Evolutionary conservation across 2,329 filamentous ascomycete species (phyloP).

Genomic region (Basipetospora sp.): DNA sequence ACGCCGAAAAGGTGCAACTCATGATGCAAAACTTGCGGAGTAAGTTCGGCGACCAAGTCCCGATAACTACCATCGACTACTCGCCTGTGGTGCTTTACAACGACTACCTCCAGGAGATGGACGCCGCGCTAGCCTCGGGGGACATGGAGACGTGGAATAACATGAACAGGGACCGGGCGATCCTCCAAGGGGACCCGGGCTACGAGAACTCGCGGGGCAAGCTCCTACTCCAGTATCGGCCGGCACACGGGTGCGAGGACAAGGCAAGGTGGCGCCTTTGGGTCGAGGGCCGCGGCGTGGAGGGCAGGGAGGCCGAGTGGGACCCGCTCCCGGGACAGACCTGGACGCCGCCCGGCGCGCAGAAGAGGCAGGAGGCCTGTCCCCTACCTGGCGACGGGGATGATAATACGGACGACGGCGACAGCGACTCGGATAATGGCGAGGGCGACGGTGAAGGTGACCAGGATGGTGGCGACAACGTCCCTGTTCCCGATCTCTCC

Average conservation of each 20-base stretch:
- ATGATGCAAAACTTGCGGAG: neutral
- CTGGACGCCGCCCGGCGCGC: neutral
- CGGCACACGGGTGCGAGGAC: conserved; percentile 3
- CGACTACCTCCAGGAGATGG: neutral
- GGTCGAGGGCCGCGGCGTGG: conserved; percentile 15
- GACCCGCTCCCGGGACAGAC: neutral
- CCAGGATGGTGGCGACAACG: too few species aligned
- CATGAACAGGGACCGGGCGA: too few species aligned
- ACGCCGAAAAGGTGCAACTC: neutral
- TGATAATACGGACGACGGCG: neutral
- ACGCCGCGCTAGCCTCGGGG: too few species aligned
- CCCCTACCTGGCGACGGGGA: too few species aligned
- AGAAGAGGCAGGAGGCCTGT: too few species aligned
- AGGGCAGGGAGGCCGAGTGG: conserved; percentile 10
- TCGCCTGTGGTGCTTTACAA: neutral
- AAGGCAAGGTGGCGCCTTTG: conserved; percentile 4
- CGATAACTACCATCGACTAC: conserved; percentile 1
- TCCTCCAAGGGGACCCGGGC: neutral
- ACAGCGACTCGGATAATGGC: neutral
- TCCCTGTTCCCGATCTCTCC: too few species aligned
- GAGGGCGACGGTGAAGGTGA: too few species aligned
- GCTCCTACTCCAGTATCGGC: conserved; percentile 6
- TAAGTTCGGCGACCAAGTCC: neutral
- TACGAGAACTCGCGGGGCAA: neutral
- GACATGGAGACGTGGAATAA: too few species aligned